Evolutionary conservation across 768 basidiomycete genomes (phyloP).

Genomic region (Xanthoconium purpureum): DNA sequence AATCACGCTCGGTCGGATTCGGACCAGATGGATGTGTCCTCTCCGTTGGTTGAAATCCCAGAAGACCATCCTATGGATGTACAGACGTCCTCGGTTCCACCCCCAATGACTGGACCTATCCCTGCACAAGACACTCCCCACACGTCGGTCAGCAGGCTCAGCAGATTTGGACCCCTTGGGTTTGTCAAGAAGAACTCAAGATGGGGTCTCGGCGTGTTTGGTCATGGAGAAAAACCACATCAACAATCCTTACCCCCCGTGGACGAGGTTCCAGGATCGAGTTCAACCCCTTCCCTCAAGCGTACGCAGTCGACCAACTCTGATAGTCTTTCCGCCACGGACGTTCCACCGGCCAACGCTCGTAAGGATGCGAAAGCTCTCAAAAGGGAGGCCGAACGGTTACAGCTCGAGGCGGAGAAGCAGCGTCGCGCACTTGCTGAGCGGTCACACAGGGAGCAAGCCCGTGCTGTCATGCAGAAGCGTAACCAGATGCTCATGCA

Average conservation of each 20-base stretch:
- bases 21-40: constrained; percentile 57
- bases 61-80: constrained; percentile 48
- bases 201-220: constrained; percentile 70
- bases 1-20: constrained; percentile 31
- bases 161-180: constrained; percentile 55
- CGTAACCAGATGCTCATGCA: constrained; percentile 72
- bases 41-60: constrained; percentile 45
- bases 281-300: constrained; percentile 66
- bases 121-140: constrained; percentile 39
- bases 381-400: constrained; percentile 78
- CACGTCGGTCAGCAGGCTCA: constrained; percentile 48
- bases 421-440: constrained; percentile 75
- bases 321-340: constrained; percentile 62
- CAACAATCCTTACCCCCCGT: constrained; percentile 63
- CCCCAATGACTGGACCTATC: constrained; percentile 32
- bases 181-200: constrained; percentile 69
- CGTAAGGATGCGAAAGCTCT: constrained; percentile 66
- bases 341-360: constrained; percentile 38
- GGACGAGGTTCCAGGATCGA: constrained; percentile 61
- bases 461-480: constrained; percentile 90
- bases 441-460: constrained; percentile 79
- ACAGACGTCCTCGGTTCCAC: constrained; percentile 48
- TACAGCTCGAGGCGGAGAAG: constrained; percentile 79
- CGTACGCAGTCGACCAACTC: constrained; percentile 77
- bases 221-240: constrained; percentile 64